phyloP scores from a whole-genome alignment of 257 asterid species.

The Fraxinus quadrangulata region DNA sequence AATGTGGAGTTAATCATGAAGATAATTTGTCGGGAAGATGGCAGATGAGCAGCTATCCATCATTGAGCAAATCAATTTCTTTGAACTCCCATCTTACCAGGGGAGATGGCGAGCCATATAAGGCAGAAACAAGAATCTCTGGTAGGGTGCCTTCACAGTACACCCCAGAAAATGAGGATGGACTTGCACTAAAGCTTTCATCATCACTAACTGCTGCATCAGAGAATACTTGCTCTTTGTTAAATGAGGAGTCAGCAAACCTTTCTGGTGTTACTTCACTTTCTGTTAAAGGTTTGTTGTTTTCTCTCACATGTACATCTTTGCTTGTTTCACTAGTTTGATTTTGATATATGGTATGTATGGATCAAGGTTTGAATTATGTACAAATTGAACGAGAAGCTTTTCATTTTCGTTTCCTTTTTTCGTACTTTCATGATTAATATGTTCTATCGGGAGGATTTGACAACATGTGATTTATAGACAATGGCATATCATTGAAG shows the following conservation, averaged over 20 bases:
- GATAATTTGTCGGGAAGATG: conserved; percentile 35
- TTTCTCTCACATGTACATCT: background rate
- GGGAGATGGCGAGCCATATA: conserved; percentile 35
- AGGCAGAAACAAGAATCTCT: conserved; percentile 33
- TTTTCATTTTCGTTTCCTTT: background rate
- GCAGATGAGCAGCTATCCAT: conserved; percentile 37
- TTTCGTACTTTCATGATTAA: no score
- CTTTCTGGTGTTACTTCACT: conserved; percentile 63
- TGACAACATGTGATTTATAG: background rate
- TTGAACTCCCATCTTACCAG: conserved; percentile 32
- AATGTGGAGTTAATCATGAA: conserved; percentile 26
- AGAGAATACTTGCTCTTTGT: conserved; percentile 58
- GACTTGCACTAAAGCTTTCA: conserved; percentile 56
- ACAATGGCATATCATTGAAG: background rate
- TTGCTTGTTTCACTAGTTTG: background rate
- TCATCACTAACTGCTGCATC: conserved; percentile 46
- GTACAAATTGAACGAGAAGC: background rate
- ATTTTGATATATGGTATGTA: background rate
- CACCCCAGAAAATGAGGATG: conserved; percentile 41
- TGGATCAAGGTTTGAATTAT: background rate
- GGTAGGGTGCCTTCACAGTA: conserved; percentile 36
- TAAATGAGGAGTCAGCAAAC: conserved; percentile 66
- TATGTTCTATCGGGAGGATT: background rate
- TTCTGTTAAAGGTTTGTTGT: conserved; percentile 60
- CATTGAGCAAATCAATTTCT: conserved; percentile 40